Conservation (phyloP, 257 asterid genomes). For the Rubia yunnanensis region DNA sequence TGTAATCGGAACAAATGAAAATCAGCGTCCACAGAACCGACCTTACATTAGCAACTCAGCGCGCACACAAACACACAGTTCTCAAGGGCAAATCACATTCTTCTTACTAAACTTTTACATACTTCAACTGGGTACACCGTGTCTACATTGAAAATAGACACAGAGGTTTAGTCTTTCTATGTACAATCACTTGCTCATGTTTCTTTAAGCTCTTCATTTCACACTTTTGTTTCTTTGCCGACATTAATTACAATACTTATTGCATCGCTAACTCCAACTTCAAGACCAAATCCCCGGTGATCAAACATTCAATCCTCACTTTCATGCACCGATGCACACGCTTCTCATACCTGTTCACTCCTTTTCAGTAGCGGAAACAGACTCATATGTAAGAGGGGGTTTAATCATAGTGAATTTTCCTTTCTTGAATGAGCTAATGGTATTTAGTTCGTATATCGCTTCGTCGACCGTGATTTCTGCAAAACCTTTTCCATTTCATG, state of each 20-base stretch:
- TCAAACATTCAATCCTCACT: constrained; percentile 2
- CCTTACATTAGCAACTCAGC: background rate
- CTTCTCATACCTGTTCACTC: background rate
- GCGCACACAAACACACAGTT: background rate
- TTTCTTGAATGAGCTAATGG: too few species aligned
- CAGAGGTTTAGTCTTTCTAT: constrained; percentile 27
- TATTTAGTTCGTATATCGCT: too few species aligned
- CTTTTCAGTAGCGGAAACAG: too few species aligned
- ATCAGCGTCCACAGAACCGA: too few species aligned
- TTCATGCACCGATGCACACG: background rate
- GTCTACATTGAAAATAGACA: background rate
- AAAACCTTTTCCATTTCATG: too few species aligned
- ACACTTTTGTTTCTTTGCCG: constrained; percentile 23
- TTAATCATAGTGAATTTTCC: too few species aligned
- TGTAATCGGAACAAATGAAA: too few species aligned
- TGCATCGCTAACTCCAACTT: constrained; percentile 10
- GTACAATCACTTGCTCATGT: constrained; percentile 40
- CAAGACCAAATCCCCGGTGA: background rate
- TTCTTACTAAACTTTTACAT: background rate
- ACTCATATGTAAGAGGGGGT: too few species aligned
- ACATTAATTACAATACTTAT: background rate
- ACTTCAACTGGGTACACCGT: background rate
- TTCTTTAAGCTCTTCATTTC: constrained; percentile 32
- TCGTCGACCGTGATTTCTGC: too few species aligned
- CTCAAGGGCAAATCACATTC: background rate